phyloP scores from a whole-genome alignment of 257 asterid species.

The Paraleonurus japonicus region DNA sequence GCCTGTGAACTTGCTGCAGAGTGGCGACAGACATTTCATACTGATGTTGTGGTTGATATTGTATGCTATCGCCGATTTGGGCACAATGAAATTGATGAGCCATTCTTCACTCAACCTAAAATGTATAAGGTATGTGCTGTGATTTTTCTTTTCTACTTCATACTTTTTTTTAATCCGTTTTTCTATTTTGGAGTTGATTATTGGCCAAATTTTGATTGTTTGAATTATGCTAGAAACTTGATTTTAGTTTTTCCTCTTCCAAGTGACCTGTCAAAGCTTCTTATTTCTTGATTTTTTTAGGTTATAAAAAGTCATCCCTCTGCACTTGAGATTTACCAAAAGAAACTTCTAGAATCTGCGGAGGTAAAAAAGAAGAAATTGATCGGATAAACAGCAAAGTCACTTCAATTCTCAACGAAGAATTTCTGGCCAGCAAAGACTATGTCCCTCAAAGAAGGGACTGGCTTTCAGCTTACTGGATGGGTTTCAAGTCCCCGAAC shows the following conservation, averaged over 20 bases:
- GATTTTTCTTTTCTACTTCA: slow-evolving; percentile 5
- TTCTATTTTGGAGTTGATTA: not conserved
- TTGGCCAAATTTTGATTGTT: not conserved
- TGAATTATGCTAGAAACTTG: slow-evolving; percentile 5
- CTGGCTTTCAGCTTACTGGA: slow-evolving; percentile 98
- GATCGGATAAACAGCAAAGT: slow-evolving; percentile 76
- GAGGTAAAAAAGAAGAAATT: slow-evolving; percentile 66
- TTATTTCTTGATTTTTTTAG: slow-evolving; percentile 44
- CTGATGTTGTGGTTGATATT: slow-evolving; percentile 93
- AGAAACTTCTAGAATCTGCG: slow-evolving; percentile 73
- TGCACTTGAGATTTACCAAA: slow-evolving; percentile 77
- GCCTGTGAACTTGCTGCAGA: slow-evolving; percentile 98
- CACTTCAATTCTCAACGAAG: slow-evolving; percentile 77
- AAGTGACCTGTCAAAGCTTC: not conserved
- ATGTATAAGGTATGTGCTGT: slow-evolving; percentile 69
- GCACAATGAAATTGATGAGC: slow-evolving; percentile 96
- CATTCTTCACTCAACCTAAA: slow-evolving; percentile 92
- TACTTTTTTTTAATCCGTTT: not conserved
- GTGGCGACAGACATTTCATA: slow-evolving; percentile 95
- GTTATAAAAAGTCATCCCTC: slow-evolving; percentile 88
- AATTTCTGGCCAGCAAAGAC: slow-evolving; percentile 91
- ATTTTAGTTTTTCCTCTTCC: slow-evolving; percentile 5
- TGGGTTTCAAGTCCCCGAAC: slow-evolving; percentile 95
- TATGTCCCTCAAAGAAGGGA: slow-evolving; percentile 83
- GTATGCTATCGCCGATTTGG: slow-evolving; percentile 96